These are phyloP conservation scores for Penicillium sp. DNA, from an alignment of 2,329 filamentous ascomycete species.

Conservation along the genomic window DNA sequence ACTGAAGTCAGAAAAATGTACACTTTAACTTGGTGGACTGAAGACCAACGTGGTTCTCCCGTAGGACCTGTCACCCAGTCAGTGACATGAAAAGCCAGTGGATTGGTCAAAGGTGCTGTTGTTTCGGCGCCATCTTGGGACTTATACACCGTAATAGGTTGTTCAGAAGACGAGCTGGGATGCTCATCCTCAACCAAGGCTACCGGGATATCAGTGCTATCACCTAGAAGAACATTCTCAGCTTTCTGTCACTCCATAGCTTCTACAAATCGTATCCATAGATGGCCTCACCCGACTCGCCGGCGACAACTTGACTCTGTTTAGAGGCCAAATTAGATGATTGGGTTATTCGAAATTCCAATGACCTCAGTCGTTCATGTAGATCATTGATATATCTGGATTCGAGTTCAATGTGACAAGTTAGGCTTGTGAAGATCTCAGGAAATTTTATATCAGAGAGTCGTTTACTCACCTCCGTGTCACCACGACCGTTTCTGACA, in stretches of 20 bases:
- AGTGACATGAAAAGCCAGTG: slow-evolving; percentile 12
- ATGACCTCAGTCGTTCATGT: neutral
- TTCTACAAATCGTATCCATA: too few relatives aligned
- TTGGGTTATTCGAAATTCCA: neutral
- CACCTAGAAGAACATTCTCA: too few relatives aligned
- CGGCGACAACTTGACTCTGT: neutral
- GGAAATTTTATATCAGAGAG: neutral
- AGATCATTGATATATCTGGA: slow-evolving; percentile 5
- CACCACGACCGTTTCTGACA: neutral
- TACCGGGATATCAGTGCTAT: neutral
- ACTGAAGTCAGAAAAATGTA: neutral
- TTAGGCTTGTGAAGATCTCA: neutral
- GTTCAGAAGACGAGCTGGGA: neutral
- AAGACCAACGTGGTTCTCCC: neutral
- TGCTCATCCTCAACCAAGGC: neutral
- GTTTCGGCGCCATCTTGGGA: neutral
- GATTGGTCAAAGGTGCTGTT: slow-evolving; percentile 11
- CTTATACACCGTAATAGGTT: neutral
- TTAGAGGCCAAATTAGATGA: neutral
- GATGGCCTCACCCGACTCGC: neutral
- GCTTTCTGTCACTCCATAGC: too few relatives aligned
- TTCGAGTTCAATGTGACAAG: neutral
- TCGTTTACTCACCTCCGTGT: neutral
- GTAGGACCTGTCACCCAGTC: slow-evolving; percentile 9
- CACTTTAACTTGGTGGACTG: neutral